Percentiles rank a stretch among this genome's conserved stretches.
These are phyloP conservation scores for Aureobasidium sp. DNA, from an alignment of 2,329 filamentous ascomycete species.

Conservation along the genomic window DNA sequence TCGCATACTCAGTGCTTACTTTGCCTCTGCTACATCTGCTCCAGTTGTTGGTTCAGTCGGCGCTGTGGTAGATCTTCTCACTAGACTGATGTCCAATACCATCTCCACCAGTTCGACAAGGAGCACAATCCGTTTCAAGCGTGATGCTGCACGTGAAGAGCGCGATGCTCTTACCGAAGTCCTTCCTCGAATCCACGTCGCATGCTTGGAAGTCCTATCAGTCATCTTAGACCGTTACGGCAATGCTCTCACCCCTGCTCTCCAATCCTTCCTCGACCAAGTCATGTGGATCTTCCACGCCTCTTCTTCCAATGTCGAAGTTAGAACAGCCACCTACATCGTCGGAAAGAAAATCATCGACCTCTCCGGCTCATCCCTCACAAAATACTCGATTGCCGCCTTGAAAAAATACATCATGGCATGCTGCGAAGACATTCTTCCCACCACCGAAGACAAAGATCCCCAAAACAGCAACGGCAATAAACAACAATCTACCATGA, in stretches of 20 bases:
- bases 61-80: slow-evolving; percentile 72
- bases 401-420: slow-evolving; percentile 68
- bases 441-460: slow-evolving; percentile 34
- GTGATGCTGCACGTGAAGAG: slow-evolving; percentile 81
- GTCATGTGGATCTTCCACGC: slow-evolving; percentile 73
- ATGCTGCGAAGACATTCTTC: slow-evolving; percentile 81
- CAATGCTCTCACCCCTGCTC: slow-evolving; percentile 63
- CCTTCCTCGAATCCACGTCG: slow-evolving; percentile 78
- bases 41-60: slow-evolving; percentile 74
- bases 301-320: slow-evolving; percentile 52
- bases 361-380: slow-evolving; percentile 70
- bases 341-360: slow-evolving; percentile 65
- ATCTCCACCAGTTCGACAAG: slow-evolving; percentile 43
- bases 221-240: slow-evolving; percentile 66
- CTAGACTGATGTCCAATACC: slow-evolving; percentile 73
- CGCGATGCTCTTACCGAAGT: slow-evolving; percentile 80
- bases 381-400: slow-evolving; percentile 70
- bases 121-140: slow-evolving; percentile 65
- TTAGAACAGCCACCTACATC: slow-evolving; percentile 69
- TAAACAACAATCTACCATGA: slow-evolving; percentile 51
- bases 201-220: slow-evolving; percentile 70
- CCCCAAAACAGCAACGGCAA: slow-evolving; percentile 43
- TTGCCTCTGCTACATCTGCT: slow-evolving; percentile 70
- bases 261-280: slow-evolving; percentile 75
- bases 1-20: slow-evolving; percentile 67